These are phyloP conservation scores for Paraphoma sp. DNA, from an alignment of 2,329 filamentous ascomycete genomes.

Conservation along the genomic window DNA sequence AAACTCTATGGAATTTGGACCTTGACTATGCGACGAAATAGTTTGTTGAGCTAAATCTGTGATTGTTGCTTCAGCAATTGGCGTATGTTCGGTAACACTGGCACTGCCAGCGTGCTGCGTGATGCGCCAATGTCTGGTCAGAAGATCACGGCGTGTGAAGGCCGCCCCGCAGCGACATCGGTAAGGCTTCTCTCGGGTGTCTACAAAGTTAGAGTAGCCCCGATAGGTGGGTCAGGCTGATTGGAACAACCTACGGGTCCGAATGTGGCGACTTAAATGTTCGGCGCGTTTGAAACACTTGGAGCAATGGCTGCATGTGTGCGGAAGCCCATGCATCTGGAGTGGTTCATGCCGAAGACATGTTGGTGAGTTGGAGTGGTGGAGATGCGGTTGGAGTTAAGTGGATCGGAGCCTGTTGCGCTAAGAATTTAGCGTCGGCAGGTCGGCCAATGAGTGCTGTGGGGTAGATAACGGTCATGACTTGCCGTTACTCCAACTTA, in stretches of 20 bases:
- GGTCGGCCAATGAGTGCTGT: neutral
- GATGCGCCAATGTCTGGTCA: slow-evolving; percentile 41
- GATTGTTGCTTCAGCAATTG: slow-evolving; percentile 9
- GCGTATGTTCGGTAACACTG: slow-evolving; percentile 5
- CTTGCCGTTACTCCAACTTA: slow-evolving; percentile 5
- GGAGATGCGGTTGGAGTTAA: slow-evolving; percentile 17
- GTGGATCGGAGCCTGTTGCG: neutral
- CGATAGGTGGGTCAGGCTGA: neutral
- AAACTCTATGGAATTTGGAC: neutral
- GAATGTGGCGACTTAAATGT: slow-evolving; percentile 38
- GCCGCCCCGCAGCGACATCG: slow-evolving; percentile 34
- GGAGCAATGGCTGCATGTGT: slow-evolving; percentile 36
- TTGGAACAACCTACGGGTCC: slow-evolving; percentile 33
- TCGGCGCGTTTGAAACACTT: slow-evolving; percentile 39
- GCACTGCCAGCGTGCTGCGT: slow-evolving; percentile 25
- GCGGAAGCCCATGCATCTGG: slow-evolving; percentile 32
- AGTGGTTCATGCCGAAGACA: slow-evolving; percentile 1
- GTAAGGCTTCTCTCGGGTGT: slow-evolving; percentile 41
- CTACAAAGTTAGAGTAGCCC: slow-evolving; percentile 18
- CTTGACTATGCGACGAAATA: neutral
- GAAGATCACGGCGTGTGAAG: slow-evolving; percentile 37
- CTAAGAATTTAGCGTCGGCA: slow-evolving; percentile 1
- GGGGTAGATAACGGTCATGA: neutral
- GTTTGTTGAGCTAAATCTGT: neutral
- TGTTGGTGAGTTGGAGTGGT: slow-evolving; percentile 14